Evolutionary conservation across 2,329 filamentous ascomycete genomes (phyloP).

Genomic region (Periconia sp.): DNA sequence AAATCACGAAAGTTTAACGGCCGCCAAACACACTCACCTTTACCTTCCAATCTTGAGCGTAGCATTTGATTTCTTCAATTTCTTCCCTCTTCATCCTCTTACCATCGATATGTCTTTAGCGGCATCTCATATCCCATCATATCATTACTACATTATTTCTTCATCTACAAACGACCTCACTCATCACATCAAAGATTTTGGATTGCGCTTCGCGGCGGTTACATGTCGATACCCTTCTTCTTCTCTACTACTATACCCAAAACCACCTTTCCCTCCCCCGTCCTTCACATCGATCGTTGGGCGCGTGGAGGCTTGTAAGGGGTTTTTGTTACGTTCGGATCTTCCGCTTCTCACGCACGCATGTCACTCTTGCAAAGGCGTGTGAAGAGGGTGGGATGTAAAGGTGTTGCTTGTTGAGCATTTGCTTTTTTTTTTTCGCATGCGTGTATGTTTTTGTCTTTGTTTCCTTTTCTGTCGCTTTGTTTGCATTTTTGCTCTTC

Average conservation of each 20-base stretch:
- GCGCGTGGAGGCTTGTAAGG: too few species aligned
- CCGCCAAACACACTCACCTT: not conserved
- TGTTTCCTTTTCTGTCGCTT: too few species aligned
- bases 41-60: constrained; percentile 18
- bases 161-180: not conserved
- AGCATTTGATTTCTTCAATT: constrained; percentile 19
- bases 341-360: too few species aligned
- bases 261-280: too few species aligned
- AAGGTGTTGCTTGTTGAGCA: too few species aligned
- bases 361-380: too few species aligned
- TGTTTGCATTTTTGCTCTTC: too few species aligned
- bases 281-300: too few species aligned
- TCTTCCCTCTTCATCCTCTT: not conserved
- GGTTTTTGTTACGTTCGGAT: too few species aligned
- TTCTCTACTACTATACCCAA: not conserved
- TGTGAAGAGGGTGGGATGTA: too few species aligned
- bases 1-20: not conserved
- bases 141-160: not conserved
- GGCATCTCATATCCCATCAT: constrained; percentile 11
- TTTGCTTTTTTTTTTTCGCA: too few species aligned
- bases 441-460: too few species aligned
- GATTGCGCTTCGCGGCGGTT: constrained; percentile 34
- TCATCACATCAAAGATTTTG: constrained; percentile 17
- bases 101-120: constrained; percentile 25
- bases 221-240: constrained; percentile 36